phyloP scores from a whole-genome alignment of 2,329 filamentous ascomycete genomes.

The Nemania sp. region DNA sequence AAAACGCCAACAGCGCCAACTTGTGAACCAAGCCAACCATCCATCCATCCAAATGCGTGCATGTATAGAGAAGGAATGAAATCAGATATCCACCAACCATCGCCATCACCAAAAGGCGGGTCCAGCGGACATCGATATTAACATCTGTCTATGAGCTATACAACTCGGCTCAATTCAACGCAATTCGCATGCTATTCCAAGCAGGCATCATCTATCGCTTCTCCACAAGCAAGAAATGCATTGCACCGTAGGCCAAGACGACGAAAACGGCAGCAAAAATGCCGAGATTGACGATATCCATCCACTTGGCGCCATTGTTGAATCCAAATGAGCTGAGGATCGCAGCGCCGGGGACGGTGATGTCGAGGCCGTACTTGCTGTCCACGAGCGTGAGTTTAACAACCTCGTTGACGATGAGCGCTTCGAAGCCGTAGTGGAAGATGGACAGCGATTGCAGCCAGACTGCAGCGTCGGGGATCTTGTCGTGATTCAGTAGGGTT shows the following conservation, averaged over 20 bases:
- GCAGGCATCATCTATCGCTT: constrained; percentile 75
- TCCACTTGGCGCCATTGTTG: constrained; percentile 82
- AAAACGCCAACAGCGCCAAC: constrained; percentile 26
- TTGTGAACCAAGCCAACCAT: background rate
- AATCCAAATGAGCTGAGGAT: constrained; percentile 97
- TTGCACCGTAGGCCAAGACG: constrained; percentile 83
- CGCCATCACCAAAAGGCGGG: constrained; percentile 4
- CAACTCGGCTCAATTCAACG: background rate
- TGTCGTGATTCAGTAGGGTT: constrained; percentile 90
- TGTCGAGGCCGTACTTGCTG: constrained; percentile 94
- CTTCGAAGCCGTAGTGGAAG: constrained; percentile 97
- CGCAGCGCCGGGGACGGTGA: constrained; percentile 90
- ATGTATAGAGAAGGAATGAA: constrained; percentile 8
- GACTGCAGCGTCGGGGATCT: constrained; percentile 79
- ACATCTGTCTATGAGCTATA: constrained; percentile 5
- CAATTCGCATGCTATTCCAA: no score
- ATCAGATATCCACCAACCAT: no score
- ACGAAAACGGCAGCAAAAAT: constrained; percentile 84
- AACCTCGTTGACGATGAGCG: constrained; percentile 95
- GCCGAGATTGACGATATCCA: constrained; percentile 78
- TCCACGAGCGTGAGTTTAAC: constrained; percentile 86
- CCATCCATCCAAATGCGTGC: constrained; percentile 23
- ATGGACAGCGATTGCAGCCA: constrained; percentile 96
- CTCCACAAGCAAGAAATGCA: constrained; percentile 93
- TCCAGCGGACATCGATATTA: background rate